A percentile compares a stretch with the other conserved stretches of the same genome.
Conservation (phyloP, 2,329 filamentous ascomycete species). For the Chaetothyriales sp. region DNA sequence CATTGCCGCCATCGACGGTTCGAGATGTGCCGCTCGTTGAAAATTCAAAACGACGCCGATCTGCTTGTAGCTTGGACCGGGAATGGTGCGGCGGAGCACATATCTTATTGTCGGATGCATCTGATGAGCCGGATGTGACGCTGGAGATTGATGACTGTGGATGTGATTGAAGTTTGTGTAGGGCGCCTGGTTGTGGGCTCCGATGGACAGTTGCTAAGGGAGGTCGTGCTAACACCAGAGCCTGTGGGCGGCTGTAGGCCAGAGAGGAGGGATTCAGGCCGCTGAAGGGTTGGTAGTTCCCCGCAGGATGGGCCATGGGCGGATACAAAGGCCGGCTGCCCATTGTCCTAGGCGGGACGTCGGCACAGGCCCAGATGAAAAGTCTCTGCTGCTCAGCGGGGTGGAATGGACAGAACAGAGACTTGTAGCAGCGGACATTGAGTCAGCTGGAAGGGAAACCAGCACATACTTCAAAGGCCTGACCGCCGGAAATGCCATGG, state of each 20-base stretch:
- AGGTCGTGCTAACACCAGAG: conserved; percentile 2
- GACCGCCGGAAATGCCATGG: not conserved
- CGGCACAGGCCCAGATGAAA: not conserved
- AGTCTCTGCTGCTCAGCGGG: not conserved
- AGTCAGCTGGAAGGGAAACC: not conserved
- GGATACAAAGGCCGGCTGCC: not conserved
- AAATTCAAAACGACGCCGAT: not conserved
- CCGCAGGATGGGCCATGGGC: conserved; percentile 10
- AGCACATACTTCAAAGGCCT: not conserved
- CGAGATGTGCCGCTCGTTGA: not conserved
- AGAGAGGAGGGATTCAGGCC: conserved; percentile 1
- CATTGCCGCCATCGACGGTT: not conserved
- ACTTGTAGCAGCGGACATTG: not conserved
- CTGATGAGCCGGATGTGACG: conserved; percentile 12
- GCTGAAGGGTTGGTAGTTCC: conserved; percentile 5
- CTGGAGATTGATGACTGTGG: conserved; percentile 14
- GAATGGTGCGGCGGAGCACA: not conserved
- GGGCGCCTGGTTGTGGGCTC: not conserved
- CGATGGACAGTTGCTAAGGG: conserved; percentile 7
- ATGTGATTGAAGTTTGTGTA: conserved; percentile 8
- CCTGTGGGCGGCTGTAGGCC: conserved; percentile 1
- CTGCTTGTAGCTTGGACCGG: not conserved
- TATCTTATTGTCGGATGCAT: conserved; percentile 5
- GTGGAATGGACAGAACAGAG: not conserved
- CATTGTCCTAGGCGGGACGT: not conserved